Evolutionary conservation across 163 green algal genomes (phyloP).

Genomic region (Trebouxia gelatinosa): DNA sequence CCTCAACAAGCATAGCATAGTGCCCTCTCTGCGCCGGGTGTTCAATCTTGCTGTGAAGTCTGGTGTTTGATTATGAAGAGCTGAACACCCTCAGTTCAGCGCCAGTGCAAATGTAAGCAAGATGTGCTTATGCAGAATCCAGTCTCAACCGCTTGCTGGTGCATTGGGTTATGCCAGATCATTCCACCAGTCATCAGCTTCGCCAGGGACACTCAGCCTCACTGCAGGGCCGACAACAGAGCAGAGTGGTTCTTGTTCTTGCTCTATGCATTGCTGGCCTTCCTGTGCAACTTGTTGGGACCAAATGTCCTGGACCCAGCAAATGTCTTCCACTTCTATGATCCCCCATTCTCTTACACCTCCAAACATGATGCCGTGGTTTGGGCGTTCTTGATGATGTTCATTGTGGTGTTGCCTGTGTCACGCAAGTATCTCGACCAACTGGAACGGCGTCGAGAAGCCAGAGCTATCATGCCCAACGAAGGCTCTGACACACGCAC

Average conservation of each 20-base stretch:
- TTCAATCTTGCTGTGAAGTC: too few species aligned
- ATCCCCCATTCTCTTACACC: background rate
- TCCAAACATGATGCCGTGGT: background rate
- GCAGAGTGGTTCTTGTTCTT: background rate
- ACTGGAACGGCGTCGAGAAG: background rate
- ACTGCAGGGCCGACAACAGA: background rate
- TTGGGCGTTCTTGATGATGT: background rate
- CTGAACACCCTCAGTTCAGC: too few species aligned
- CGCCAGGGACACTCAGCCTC: background rate
- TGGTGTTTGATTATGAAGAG: too few species aligned
- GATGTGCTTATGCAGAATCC: slow-evolving; percentile 11
- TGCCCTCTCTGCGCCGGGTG: too few species aligned
- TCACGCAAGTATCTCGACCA: background rate
- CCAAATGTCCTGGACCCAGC: background rate
- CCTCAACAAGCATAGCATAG: too few species aligned
- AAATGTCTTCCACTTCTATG: slow-evolving; percentile 5
- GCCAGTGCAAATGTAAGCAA: too few species aligned
- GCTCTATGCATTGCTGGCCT: background rate
- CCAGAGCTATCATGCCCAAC: background rate
- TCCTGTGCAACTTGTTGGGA: background rate
- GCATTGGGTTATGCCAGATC: slow-evolving; percentile 6
- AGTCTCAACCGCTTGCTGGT: background rate
- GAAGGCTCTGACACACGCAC: background rate
- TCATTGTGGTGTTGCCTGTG: background rate
- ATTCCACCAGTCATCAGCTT: slow-evolving; percentile 9